These are phyloP conservation scores for Musa itinerans DNA, from an alignment of 176 grass and related monocot genomes.

Conservation along the genomic window DNA sequence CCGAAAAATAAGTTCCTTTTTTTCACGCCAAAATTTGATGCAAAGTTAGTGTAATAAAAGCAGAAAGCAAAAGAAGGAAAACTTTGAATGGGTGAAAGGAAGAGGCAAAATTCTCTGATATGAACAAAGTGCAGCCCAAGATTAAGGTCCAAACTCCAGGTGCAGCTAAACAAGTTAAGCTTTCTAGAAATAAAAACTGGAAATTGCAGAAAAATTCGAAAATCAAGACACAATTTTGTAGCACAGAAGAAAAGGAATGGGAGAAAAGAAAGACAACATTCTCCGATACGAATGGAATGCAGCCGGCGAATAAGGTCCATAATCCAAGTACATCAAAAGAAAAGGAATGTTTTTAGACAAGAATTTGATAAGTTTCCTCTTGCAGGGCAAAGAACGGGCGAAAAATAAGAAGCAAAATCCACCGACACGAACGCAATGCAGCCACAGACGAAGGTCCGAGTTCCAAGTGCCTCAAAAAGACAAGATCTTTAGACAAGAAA, in stretches of 20 bases:
- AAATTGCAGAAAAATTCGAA: not conserved
- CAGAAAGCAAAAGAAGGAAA: not conserved
- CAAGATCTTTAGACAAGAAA: not conserved
- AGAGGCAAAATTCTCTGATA: not conserved
- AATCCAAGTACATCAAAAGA: not conserved
- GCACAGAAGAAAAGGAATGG: not conserved
- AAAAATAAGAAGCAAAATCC: not conserved
- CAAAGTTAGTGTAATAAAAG: no score
- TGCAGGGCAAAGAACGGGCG: not conserved
- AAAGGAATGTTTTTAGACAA: not conserved
- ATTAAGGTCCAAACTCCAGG: not conserved
- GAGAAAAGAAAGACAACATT: not conserved
- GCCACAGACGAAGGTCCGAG: not conserved
- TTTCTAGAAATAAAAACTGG: not conserved
- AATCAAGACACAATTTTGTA: not conserved
- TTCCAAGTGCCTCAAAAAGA: not conserved
- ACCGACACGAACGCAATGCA: not conserved
- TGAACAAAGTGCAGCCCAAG: not conserved
- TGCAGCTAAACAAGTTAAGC: not conserved
- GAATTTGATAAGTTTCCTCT: no score
- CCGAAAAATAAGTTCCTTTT: not conserved
- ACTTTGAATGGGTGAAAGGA: not conserved
- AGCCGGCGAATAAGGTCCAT: not conserved
- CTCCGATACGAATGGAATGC: not conserved
- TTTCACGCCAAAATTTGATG: no score